Percentiles rank a stretch among this genome's conserved stretches.
Conservation (phyloP, 305 asterid genomes). For the Euphrasia arctica region DNA sequence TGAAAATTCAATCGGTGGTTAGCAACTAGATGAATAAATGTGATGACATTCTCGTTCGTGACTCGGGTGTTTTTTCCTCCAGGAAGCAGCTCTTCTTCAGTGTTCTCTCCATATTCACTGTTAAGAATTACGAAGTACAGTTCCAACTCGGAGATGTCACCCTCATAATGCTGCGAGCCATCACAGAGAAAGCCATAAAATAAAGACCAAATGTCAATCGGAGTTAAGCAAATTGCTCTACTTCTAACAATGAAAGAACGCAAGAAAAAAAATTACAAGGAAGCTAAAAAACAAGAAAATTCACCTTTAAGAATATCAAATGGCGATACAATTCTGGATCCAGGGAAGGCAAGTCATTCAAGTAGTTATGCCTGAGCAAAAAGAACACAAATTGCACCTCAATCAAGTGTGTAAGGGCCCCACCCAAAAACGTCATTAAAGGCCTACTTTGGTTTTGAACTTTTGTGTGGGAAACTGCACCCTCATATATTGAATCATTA, state of each 20-base stretch:
- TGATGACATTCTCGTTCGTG: conserved; percentile 87
- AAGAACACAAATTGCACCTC: conserved; percentile 24
- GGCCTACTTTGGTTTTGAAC: neutral
- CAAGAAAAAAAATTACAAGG: neutral
- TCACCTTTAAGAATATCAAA: conserved; percentile 86
- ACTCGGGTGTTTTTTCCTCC: conserved; percentile 83
- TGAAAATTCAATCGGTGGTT: conserved; percentile 93
- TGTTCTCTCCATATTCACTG: conserved; percentile 95
- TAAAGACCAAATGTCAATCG: conserved; percentile 8
- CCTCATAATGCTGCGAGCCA: conserved; percentile 70
- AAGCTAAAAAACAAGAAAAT: conserved; percentile 15
- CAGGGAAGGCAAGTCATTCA: conserved; percentile 96
- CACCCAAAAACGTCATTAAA: neutral
- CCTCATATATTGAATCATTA: neutral
- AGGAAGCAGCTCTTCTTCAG: conserved; percentile 90
- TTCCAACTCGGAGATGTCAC: conserved; percentile 76
- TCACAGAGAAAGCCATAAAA: conserved; percentile 21
- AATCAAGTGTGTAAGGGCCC: conserved; percentile 19
- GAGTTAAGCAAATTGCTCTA: neutral
- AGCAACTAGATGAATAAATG: conserved; percentile 91
- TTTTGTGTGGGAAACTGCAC: neutral
- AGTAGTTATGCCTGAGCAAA: conserved; percentile 76
- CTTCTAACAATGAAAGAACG: neutral
- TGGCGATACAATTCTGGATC: conserved; percentile 97
- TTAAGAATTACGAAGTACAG: conserved; percentile 85